Evolutionary conservation across 768 basidiomycete species (phyloP).

Genomic region (Termitomyces sp.): DNA sequence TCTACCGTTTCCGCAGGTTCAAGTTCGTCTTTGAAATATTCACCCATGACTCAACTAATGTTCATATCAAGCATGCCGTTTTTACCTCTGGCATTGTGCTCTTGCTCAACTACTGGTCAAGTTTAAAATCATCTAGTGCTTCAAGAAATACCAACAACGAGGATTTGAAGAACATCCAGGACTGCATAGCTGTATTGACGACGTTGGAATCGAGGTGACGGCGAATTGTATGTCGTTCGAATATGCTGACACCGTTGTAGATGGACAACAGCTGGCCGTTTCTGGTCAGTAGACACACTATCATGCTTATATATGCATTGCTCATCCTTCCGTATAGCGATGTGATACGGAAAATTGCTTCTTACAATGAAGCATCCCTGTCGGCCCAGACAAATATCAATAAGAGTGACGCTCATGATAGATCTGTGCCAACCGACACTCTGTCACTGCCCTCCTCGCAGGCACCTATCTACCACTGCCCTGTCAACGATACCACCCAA

Average conservation of each 20-base stretch:
- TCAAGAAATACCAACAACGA: constrained; percentile 34
- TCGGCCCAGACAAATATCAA: not conserved
- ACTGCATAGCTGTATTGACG: constrained; percentile 51
- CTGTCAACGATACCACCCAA: not conserved
- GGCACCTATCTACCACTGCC: not conserved
- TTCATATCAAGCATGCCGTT: constrained; percentile 23
- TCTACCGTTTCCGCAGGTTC: constrained; percentile 31
- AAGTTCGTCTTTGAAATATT: constrained; percentile 22
- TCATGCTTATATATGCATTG: not conserved
- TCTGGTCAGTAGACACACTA: constrained; percentile 24
- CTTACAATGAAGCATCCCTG: constrained; percentile 21
- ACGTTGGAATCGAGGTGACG: constrained; percentile 33
- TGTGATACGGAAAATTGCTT: constrained; percentile 30
- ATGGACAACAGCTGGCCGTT: constrained; percentile 37
- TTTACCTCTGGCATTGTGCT: constrained; percentile 47
- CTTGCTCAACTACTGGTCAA: constrained; percentile 64
- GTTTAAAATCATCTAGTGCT: constrained; percentile 35
- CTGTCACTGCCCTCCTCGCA: not conserved
- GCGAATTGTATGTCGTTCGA: not conserved
- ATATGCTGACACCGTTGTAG: constrained; percentile 18
- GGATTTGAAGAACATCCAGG: constrained; percentile 54
- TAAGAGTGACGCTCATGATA: not conserved
- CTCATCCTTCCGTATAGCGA: constrained; percentile 23
- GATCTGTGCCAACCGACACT: not conserved
- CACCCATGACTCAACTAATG: not conserved